Base-by-base conservation (phyloP, 805 yeast species). In the Ogataea sp. region DNA sequence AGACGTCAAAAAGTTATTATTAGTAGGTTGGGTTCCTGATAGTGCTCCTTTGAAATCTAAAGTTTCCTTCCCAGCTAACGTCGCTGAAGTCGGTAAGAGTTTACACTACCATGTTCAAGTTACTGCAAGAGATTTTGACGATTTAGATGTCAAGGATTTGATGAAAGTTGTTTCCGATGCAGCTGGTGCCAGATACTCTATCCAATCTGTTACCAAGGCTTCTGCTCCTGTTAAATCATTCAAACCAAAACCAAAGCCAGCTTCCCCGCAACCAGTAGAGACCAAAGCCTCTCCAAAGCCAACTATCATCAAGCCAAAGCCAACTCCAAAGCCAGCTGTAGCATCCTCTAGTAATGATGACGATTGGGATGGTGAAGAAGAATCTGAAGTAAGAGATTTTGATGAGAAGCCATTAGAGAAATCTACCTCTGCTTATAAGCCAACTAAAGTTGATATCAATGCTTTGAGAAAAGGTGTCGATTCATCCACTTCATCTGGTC, bases 21-120 rank as follows among this genome's bases (percentile, higher is more conserved):
- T 93, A 36, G 70, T 93, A 29, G 97, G 97, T 38, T 90, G 96
- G 96, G 85, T 95, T 64, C 98, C 98, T 6, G 97, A 93, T 60
- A 85, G 90, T 41, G 89, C 95, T 18, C 95, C 97, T 46, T 70
- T 68, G 55, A 83, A 80, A 55, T 69, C 81, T 21, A 74, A 87
- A 51, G 73, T 85, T 34, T 79, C 88, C 2, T 84, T 80, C 62
- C 88, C 90, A 21, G 64, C 77, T 43, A 84, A 83, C 59, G 80
- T 83, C 48, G 87, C 85, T 31, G 84, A 80, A 31, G 83, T 84
- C 17, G 75, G 88, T 21, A 77, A 71, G 43, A 67, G 77, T 17
- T 69, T 84, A 53, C 95, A 95, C 35, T 93, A 90, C 64, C 98
- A 93, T 58, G 89, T 93, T 39, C 97, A 93, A 62, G 80, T 93